Base-by-base conservation (phyloP, 495 filamentous ascomycete genomes). In the Daldinia concentrica region DNA sequence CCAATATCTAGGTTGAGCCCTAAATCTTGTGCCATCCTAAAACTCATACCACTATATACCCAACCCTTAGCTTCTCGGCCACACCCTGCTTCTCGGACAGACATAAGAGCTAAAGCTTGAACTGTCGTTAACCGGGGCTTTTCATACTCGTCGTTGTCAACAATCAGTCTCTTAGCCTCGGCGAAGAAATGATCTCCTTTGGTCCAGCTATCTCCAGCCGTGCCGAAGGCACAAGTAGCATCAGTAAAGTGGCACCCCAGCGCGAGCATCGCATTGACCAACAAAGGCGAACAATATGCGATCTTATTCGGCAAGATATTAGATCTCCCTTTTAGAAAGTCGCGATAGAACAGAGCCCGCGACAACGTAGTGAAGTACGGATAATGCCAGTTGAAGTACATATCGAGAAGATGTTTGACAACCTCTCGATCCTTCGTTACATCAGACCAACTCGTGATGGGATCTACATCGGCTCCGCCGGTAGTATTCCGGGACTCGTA, bases 361-460 rank as follows among this genome's bases (percentile, higher is more conserved):
- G 94, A 94, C 6, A 98, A 86, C 0, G 92, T 95, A 11, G 93
- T 95, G 81, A 99, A 99, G 79, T 93, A 98, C 11, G 95, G 91
- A 77, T 98, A 99, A 74, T 99, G 95, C 93, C 95, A 99, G 30
- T 90, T 91, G 80, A 98, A 98, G 80, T 99, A 99, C 93, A 98
- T 94, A 64, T 92, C 94, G 73, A 99, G 87, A 11, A 99, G 87
- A 81, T 98, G 96, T 14, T 88, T 86, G 68, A 98, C 88, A 9
- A 97, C 82, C 17, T 90, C 88, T 17, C 89, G 80, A 77, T 98
- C 91, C 48, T 88, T 84, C 8, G 95, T 97, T 22, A 97, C 94
- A 37, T 83, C 84, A 3, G 95, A 97, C 95, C 95, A 99, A 58
- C 90, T 93, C 11, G 86, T 88, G 27, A 94, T 83, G 6, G 93